These are phyloP conservation scores for Pseudocercospora pini-densiflorae DNA, from an alignment of 2,329 filamentous ascomycete species.

Conservation along the genomic window DNA sequence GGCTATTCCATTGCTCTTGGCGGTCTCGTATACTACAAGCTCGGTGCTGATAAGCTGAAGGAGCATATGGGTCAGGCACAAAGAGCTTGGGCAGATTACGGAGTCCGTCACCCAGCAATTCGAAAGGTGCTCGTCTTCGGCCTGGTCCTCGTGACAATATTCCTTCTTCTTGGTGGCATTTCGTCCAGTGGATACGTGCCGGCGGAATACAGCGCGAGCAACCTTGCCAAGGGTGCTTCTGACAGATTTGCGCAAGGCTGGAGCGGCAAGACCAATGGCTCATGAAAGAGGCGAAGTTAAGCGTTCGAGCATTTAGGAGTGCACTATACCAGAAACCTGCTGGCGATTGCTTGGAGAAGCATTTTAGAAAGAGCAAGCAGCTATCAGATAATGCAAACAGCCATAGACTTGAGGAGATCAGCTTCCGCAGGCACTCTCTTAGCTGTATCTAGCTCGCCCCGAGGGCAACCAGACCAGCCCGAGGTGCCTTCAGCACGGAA, in stretches of 20 bases:
- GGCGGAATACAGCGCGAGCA: conserved; percentile 30
- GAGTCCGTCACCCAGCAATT: conserved; percentile 73
- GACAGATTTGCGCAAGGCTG: conserved; percentile 21
- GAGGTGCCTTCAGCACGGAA: not conserved
- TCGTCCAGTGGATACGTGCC: conserved; percentile 35
- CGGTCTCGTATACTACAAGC: conserved; percentile 85
- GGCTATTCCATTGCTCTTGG: conserved; percentile 80
- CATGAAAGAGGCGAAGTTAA: conserved; percentile 11
- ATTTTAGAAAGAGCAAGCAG: not conserved
- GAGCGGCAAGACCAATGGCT: conserved; percentile 24
- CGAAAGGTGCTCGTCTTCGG: conserved; percentile 78
- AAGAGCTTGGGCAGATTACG: conserved; percentile 86
- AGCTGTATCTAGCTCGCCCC: not conserved
- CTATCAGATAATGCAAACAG: conserved; percentile 1
- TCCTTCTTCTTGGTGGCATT: conserved; percentile 67
- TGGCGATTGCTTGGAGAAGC: not conserved
- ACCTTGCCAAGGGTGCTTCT: conserved; percentile 15
- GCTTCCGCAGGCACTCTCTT: not conserved
- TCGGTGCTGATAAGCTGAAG: conserved; percentile 81
- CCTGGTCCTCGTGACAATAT: conserved; percentile 65
- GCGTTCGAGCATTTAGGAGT: not conserved
- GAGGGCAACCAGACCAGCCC: not conserved
- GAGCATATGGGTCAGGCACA: conserved; percentile 73
- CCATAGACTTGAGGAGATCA: not conserved
- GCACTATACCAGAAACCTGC: not conserved